Evolutionary conservation across 2,329 filamentous ascomycete genomes (phyloP), one percentile per base, ranked within the genome.

Genomic region (Neocucurbitaria cava): DNA sequence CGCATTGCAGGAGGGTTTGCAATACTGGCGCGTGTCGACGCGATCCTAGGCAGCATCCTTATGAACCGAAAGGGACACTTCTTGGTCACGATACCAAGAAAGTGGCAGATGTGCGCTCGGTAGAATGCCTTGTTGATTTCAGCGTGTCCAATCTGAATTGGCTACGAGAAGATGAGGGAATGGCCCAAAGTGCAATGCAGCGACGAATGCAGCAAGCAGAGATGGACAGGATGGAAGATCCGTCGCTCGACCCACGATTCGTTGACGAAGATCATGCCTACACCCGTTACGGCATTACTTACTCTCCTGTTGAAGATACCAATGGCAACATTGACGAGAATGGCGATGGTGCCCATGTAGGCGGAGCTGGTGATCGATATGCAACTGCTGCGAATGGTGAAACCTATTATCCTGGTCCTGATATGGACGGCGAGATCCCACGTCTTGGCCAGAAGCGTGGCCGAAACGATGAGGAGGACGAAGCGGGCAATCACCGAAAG

Each of bases 81-180:
- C 84, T 98, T 2, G 95, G 95, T 0, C 92, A 97, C 66, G 92
- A 98, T 64, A 99, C 95, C 0, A 90, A 87, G 49, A 89, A 90
- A 30, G 88, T 98, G 44, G 94, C 95, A 2, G 95, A 99, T 76
- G 89, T 91, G 46, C 87, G 95, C 56, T 97, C 93, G 68, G 87
- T 96, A 5, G 94, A 98, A 74, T 89, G 87, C 21, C 83, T 98
- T 20, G 92, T 98, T 8, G 92, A 98, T 71, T 97, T 97, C 75
- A 87, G 90, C 23, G 82, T 91, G 36, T 94, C 96, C 48, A 99
- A 99, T 72, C 80, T 96, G 23, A 85, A 84, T 38, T 97, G 92
- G 92, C 79, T 98, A 43, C 84, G 85, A 47, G 86, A 86, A 26
- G 75, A 80, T 17, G 77, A 78, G 30, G 72, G 68, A 63, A 58